A percentile compares a stretch with the other conserved stretches of the same genome.
Conservation (phyloP, 2,329 filamentous ascomycete species). For the Zymoseptoria passerinii region DNA sequence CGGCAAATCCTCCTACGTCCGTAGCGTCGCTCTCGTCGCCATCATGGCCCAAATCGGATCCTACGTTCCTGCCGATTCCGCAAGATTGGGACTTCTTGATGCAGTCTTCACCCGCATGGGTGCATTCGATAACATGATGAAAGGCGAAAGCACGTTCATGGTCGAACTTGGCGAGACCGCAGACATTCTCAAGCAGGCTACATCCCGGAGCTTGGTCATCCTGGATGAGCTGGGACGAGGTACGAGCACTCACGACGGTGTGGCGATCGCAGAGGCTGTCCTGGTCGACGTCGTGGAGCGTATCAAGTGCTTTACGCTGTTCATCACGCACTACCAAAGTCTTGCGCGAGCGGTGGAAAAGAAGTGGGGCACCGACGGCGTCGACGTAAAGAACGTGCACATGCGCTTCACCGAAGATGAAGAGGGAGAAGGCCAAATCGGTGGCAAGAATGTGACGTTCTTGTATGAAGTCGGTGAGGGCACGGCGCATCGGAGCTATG, state of each 20-base stretch:
- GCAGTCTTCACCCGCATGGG: conserved; percentile 94
- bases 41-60: conserved; percentile 94
- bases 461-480: conserved; percentile 87
- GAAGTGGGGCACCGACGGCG: conserved; percentile 52
- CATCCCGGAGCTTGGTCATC: conserved; percentile 75
- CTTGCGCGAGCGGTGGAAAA: conserved; percentile 64
- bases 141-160: conserved; percentile 95
- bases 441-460: conserved; percentile 78
- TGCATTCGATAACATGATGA: conserved; percentile 90
- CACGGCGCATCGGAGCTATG: conserved; percentile 88
- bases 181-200: conserved; percentile 82
- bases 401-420: conserved; percentile 70
- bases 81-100: conserved; percentile 73
- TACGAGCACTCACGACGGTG: conserved; percentile 90
- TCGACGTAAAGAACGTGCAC: conserved; percentile 75
- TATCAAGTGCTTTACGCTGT: conserved; percentile 70
- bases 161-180: conserved; percentile 91
- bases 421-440: conserved; percentile 41
- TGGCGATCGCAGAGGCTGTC: conserved; percentile 89
- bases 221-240: conserved; percentile 91
- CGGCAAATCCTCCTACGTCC: conserved; percentile 95
- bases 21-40: conserved; percentile 79
- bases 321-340: conserved; percentile 96
- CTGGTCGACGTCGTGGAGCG: conserved; percentile 73
- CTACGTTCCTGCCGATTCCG: conserved; percentile 74